Evolutionary conservation across 163 green algal genomes (phyloP), one percentile per base, ranked within the genome.

Genomic region (Volvox carteri): DNA sequence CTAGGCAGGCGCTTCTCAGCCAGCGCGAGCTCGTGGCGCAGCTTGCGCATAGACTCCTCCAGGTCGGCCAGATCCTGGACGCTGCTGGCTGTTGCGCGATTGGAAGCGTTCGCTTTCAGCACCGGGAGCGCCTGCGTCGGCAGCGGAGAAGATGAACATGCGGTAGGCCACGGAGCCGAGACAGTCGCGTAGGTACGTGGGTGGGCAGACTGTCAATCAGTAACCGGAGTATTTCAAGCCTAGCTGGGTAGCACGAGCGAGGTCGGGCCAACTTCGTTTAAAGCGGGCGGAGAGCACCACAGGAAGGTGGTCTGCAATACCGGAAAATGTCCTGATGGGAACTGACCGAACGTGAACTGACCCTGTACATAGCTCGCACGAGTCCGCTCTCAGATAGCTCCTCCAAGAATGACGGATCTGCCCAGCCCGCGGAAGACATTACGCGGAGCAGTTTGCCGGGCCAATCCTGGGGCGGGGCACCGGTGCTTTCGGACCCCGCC

Each of bases 1-100:
- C 37, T 62, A 35, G 83, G 83, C 37, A 88, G 68, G 11, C 83
- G 83, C 48, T 88, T 88, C 50, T 88, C 83, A 4, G 50, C 50
- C 25, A 88, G 67, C 25, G 48, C 68, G 16, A 88, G 68, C 83
- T 88, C 83, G 25, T 88, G 83, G 0, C 83, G 83, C 48, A 88
- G 37, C 68, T 88, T 88, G 37, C 83, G 83, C 50, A 88, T 37
- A 1, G 68, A 72, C 39, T 88, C 83, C 37, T 88, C 83, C 37
- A 88, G 16, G 18, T 88, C 83, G 0, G 83, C 54, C 4, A 81
- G 39, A 28, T 88, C 83, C 83, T 88, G 83, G 14, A 88, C 56
- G 68, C 48, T 50, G 35, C 23, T 50, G 46, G 46, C 35, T 35
- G 44, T 42, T 46, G 67, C 50, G 7, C 46, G 46, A 23, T 37